Base-by-base conservation (phyloP, 768 basidiomycete genomes). In the Lyophyllum decastes region DNA sequence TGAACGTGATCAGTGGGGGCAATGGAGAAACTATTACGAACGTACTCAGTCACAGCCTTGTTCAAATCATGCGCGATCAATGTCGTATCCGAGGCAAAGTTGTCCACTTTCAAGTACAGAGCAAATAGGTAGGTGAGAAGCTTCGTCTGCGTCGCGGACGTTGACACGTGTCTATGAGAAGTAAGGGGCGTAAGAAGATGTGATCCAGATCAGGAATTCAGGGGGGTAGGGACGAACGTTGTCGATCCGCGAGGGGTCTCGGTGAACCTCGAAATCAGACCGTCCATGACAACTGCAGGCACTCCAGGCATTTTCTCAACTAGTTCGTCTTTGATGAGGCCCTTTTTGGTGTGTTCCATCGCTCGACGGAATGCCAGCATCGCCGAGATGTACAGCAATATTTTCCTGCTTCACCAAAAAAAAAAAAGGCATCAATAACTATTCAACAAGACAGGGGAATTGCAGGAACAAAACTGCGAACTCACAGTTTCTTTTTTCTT, bases 101-200 rank as follows among this genome's bases (percentile, higher is more conserved):
- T 83, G 61, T 97, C 94, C 7, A 94, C 69, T 49, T 82, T 85
- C 26, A 97, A 82, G 65, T 88, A 92, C 0, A 96, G 75, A 1
- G 90, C 88, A 59, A 96, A 89, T 67, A 95, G 81, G 65, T 93
- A 84, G 1, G 90, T 84, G 55, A 94, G 72, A 2, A 96, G 76
- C 64, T 82, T 84, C 2, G 88, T 87, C 67, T 90, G 83, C 33
- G 81, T 89, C 54, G 85, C 79, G 6, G 87, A 79, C 2, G 95
- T 97, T 21, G 81, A 69, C 54, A 79, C 78, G 70, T 85, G 71
- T 48, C 79, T 83, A 49, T 6, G 27, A 49, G 5, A 41, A 17
- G 9, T 24, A 48, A 27, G 9, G 14, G n/a, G 60, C 50, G 55
- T 49, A n/a, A 52, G 21, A 16, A 44, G 56, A 27, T 52, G 51